Evolutionary conservation across 148 eudicot genomes (phyloP), one percentile per base, ranked within the genome.

Genomic region (Polygonum aviculare): DNA sequence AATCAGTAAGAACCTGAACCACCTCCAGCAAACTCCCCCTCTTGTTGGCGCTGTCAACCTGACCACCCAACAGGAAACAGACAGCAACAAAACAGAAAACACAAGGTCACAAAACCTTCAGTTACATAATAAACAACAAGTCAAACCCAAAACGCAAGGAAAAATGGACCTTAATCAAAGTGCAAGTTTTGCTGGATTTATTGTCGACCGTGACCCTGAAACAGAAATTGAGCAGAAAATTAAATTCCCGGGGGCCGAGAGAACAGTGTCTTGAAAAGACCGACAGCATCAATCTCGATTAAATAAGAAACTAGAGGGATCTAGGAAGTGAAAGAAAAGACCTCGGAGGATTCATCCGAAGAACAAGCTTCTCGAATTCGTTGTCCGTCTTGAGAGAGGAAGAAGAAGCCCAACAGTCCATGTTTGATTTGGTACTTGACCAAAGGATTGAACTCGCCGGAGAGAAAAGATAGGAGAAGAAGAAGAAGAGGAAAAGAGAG

Each of bases 291-390:
- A 35, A 60, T 60, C 69, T 60, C 38, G 15, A 35, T 38, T 33
- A 36, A 35, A 36, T 67, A 21, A 67, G 72, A 22, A 67, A 67
- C 40, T 14, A 51, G 2, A 51, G 19, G 47, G 41, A 48, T 26
- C 31, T 41, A 5, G 7, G 21, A 10, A 16, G 19, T 12, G 80
- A 41, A 76, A 3, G 4, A 51, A 21, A 70, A 69, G 33, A 89
- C 96, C 91, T 89, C 22, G 97, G 94, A 41, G 98, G 98, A 80
- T 93, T 88, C 90, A 93, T 88, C 45, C 97, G 91, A 63, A 86
- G 55, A n/a, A 91, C 89, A 59, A 93, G 90, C 78, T 93, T 93
- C 81, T 88, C 88, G 70, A 90, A 91, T 85, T 93, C 98, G 33
- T 93, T 92, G 74, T 88, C 93, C 51, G 85, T 84, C 77, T 79